Conservation (phyloP, 2,329 filamentous ascomycete species). For the Fusarium transvaalense region DNA sequence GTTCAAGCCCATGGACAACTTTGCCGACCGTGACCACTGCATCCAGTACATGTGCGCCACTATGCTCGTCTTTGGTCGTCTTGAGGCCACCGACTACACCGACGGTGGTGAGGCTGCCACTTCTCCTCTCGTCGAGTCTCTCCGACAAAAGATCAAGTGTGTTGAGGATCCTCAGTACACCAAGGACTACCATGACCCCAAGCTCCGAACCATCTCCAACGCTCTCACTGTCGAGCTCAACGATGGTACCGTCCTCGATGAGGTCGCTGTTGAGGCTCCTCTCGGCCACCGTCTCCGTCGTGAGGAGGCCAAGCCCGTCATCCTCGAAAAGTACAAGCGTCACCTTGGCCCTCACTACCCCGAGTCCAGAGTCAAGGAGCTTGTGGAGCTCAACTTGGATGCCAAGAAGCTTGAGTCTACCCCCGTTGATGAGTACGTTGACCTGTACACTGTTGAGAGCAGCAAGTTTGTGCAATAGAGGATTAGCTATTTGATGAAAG, state of each 20-base stretch:
- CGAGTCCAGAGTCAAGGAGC: slow-evolving; percentile 80
- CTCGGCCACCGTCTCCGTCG: slow-evolving; percentile 91
- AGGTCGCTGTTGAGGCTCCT: slow-evolving; percentile 93
- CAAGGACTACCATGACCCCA: slow-evolving; percentile 92
- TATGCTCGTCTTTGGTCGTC: slow-evolving; percentile 95
- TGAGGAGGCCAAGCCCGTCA: slow-evolving; percentile 98
- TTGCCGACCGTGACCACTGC: slow-evolving; percentile 98
- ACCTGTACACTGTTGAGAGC: slow-evolving; percentile 77
- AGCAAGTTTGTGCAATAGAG: slow-evolving; percentile 65
- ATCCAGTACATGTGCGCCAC: slow-evolving; percentile 99
- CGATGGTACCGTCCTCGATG: slow-evolving; percentile 90
- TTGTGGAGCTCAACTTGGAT: slow-evolving; percentile 84
- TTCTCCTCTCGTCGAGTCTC: slow-evolving; percentile 87
- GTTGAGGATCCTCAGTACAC: slow-evolving; percentile 97
- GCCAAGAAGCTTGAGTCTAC: slow-evolving; percentile 80
- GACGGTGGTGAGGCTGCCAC: slow-evolving; percentile 94
- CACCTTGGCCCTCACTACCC: slow-evolving; percentile 88
- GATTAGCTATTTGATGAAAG: slow-evolving; percentile 2
- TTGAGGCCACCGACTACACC: slow-evolving; percentile 92
- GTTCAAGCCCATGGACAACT: slow-evolving; percentile 99
- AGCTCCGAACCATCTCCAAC: slow-evolving; percentile 96
- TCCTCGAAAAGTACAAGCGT: slow-evolving; percentile 93
- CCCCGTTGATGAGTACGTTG: slow-evolving; percentile 93
- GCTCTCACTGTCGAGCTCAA: slow-evolving; percentile 94
- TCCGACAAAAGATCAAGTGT: slow-evolving; percentile 93